Evolutionary conservation across 192 early-diverging fungal species (phyloP).

Genomic region (Umbelopsis ramanniana): DNA sequence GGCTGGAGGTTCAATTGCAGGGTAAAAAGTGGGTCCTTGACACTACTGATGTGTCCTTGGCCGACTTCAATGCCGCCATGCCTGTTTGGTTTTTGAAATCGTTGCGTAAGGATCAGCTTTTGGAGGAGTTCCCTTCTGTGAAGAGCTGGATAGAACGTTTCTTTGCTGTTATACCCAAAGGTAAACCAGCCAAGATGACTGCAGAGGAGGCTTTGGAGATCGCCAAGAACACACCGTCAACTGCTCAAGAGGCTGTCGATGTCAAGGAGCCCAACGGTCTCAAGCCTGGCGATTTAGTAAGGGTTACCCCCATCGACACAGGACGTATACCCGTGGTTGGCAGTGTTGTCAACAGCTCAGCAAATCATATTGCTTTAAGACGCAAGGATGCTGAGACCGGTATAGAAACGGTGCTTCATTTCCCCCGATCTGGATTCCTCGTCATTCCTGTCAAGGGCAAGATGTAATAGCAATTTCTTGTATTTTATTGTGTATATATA

Average conservation of each 20-base stretch:
- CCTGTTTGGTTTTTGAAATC: conserved; percentile 3
- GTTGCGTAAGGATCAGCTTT: neutral
- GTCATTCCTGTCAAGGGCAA: conserved; percentile 20
- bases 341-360: conserved; percentile 12
- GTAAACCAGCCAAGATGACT: neutral
- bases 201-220: conserved; percentile 35
- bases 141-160: conserved; percentile 12
- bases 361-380: conserved; percentile 7
- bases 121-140: conserved; percentile 21
- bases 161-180: neutral
- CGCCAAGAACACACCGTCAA: neutral
- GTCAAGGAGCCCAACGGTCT: conserved; percentile 13
- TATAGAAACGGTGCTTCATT: conserved; percentile 25
- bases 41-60: conserved; percentile 19
- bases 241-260: neutral
- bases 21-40: conserved; percentile 27
- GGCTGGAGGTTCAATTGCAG: conserved; percentile 10
- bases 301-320: conserved; percentile 32
- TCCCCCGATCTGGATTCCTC: conserved; percentile 28
- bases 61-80: conserved; percentile 32
- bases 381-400: conserved; percentile 10
- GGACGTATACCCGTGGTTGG: conserved; percentile 27
- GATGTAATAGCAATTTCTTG: neutral
- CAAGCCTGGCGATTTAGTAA: conserved; percentile 23
- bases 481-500: too few relatives aligned